A percentile compares a stretch with the other conserved stretches of the same genome.
phyloP scores from a whole-genome alignment of 441 rosid species.

The Manihot esculenta region DNA sequence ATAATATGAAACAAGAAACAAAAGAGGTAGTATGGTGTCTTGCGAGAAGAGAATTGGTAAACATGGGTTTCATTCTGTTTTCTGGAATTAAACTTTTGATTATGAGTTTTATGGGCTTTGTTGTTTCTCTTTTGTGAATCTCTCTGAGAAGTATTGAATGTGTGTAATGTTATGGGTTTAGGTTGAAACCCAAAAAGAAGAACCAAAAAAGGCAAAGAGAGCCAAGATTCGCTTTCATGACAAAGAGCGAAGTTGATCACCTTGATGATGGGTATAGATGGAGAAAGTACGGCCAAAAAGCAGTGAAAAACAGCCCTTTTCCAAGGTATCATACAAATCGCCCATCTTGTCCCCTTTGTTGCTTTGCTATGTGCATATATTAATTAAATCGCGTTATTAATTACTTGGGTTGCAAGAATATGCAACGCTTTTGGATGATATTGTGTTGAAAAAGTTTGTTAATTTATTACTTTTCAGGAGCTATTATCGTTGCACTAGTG shows the following conservation, averaged over 20 bases:
- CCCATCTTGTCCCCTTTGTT: neutral
- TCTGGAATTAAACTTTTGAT: neutral
- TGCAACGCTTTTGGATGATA: neutral
- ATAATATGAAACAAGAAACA: neutral
- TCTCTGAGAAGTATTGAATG: no score
- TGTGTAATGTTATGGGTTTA: conserved; percentile 27
- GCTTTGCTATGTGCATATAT: neutral
- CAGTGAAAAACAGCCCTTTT: conserved; percentile 91
- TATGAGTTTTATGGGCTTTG: neutral
- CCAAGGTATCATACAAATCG: conserved; percentile 55
- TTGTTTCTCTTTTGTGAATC: no score
- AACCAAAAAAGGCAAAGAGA: conserved; percentile 74
- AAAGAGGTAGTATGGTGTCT: no score
- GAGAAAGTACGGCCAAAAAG: conserved; percentile 98
- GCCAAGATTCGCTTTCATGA: conserved; percentile 90
- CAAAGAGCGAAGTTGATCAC: conserved; percentile 90
- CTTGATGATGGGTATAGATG: conserved; percentile 92
- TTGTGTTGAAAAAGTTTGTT: neutral
- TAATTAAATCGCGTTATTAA: neutral
- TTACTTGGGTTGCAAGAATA: conserved; percentile 26
- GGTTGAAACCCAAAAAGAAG: conserved; percentile 91
- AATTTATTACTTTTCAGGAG: conserved; percentile 50
- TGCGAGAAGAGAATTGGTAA: neutral
- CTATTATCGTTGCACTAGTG: conserved; percentile 94
- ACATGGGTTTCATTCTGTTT: conserved; percentile 1